Evolutionary conservation across 2,329 filamentous ascomycete species (phyloP), one percentile per base, ranked within the genome.

Genomic region (Calycina marina): DNA sequence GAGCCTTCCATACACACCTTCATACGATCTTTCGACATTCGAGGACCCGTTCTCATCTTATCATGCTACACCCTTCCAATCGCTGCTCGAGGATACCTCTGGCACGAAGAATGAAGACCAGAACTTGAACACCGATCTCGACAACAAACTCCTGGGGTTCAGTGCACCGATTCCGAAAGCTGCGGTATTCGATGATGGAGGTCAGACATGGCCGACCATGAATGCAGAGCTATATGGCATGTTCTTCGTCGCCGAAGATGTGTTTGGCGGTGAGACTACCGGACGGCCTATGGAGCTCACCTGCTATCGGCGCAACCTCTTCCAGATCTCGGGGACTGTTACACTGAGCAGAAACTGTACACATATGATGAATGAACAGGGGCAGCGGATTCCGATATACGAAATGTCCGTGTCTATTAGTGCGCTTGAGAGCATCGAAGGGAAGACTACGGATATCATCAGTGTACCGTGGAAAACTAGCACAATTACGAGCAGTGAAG

Each of bases 281-380:
- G 73, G 55, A 56, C 70, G 57, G 60, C 76, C 77, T 0, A 67
- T 78, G 31, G 88, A 96, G 58, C 60, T 96, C 52, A 96, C 88
- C 0, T 96, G 88, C 63, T 96, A 96, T 54, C 77, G 88, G 26
- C 72, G 88, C 31, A 96, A 96, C 50, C 63, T 96, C 28, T 96
- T 93, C 65, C 86, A 94, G 57, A 92, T 93, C 44, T 88, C 84
- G 0, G 88, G 88, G 20, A 81, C 80, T 31, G 71, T 96, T 34
- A 84, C 74, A 0, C 56, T 94, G 26, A 83, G 85, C n/a, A 59
- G 70, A 14, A 68, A 77, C 30, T 71, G 76, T 25, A 67, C 82
- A 29, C 72, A 81, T 38, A 73, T 72, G 45, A 64, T 80, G 39
- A 66, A 85, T 49, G 86, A 88, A 10, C 80, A 92, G 42, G 78